Evolutionary conservation across 306 rosid species (phyloP).

Genomic region (Albizia julibrissin): DNA sequence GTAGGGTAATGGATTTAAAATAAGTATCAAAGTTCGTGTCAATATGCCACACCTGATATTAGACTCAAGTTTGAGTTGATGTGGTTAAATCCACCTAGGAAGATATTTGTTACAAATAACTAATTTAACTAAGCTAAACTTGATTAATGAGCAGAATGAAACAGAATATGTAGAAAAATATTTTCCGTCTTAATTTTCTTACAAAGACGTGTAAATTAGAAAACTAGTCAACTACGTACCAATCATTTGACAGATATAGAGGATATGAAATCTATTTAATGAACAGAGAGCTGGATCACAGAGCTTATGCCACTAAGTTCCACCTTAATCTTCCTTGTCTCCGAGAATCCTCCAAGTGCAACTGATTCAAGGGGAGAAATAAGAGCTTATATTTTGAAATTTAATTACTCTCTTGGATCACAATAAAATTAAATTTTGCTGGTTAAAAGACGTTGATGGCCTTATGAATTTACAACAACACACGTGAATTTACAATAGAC

Average conservation of each 20-base stretch:
- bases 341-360: not conserved
- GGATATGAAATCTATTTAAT: conserved; percentile 7
- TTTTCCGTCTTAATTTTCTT: not conserved
- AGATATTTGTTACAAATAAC: no score
- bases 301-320: not conserved
- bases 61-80: not conserved
- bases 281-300: conserved; percentile 26
- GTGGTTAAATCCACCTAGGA: not conserved
- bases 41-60: no score
- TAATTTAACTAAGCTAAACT: not conserved
- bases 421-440: no score
- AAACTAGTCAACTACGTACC: not conserved
- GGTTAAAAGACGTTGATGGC: no score
- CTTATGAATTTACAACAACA: no score
- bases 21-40: no score
- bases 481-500: no score
- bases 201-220: not conserved
- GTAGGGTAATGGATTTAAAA: no score
- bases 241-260: conserved; percentile 6
- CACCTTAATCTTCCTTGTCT: not conserved
- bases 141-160: not conserved
- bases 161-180: not conserved
- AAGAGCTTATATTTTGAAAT: not conserved
- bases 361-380: not conserved
- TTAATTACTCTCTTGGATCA: not conserved